Percentiles rank a stretch among this genome's conserved stretches.
These are phyloP conservation scores for Phytophthora tentaculata DNA, from an alignment of 352 stramenopile species.

Conservation along the genomic window DNA sequence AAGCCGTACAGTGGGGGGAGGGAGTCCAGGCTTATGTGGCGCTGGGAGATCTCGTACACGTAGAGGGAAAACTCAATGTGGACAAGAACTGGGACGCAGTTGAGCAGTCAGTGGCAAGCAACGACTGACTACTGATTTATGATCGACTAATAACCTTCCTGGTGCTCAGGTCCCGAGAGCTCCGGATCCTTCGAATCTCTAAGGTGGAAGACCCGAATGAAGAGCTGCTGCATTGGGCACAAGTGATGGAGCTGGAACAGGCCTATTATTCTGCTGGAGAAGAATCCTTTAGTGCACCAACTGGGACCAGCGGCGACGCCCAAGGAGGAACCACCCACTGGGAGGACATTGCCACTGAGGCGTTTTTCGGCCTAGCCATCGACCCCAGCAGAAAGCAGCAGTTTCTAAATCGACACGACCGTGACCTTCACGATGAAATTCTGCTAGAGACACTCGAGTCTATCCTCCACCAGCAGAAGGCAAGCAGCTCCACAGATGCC, in stretches of 20 bases:
- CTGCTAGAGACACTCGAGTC: constrained; percentile 47
- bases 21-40: constrained; percentile 5
- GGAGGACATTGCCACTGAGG: constrained; percentile 45
- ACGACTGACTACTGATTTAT: background rate
- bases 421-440: constrained; percentile 33
- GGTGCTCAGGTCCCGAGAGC: constrained; percentile 47
- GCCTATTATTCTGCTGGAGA: constrained; percentile 45
- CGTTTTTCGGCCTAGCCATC: constrained; percentile 56
- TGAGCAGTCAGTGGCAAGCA: constrained; percentile 25
- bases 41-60: constrained; percentile 75
- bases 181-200: constrained; percentile 59
- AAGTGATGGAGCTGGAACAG: constrained; percentile 54
- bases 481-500: constrained; percentile 3
- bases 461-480: constrained; percentile 40
- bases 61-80: constrained; percentile 79
- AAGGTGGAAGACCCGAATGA: constrained; percentile 71
- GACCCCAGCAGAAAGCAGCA: constrained; percentile 26
- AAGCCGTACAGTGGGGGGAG: constrained; percentile 57
- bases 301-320: background rate
- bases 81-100: constrained; percentile 48
- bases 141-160: background rate
- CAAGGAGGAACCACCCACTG: constrained; percentile 30
- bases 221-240: constrained; percentile 76
- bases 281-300: background rate
- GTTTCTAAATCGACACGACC: constrained; percentile 32